phyloP scores from a whole-genome alignment of 2,329 filamentous ascomycete genomes.

The Pyrenochaeta sp. region DNA sequence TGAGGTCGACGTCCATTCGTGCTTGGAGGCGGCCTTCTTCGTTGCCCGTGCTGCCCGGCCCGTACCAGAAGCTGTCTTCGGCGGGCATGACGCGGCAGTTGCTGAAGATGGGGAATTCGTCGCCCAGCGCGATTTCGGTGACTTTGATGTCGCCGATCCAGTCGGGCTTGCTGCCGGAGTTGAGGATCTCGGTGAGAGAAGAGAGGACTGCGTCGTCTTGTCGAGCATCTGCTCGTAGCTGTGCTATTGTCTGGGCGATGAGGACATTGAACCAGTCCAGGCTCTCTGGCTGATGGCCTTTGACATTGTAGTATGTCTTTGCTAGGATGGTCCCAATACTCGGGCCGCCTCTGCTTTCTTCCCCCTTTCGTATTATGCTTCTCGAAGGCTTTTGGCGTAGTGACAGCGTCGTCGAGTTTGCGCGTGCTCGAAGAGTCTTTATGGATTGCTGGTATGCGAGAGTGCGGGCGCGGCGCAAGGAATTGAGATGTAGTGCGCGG shows the following conservation, averaged over 20 bases:
- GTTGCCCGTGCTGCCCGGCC: constrained; percentile 55
- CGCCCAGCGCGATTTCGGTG: constrained; percentile 90
- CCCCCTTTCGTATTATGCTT: constrained; percentile 55
- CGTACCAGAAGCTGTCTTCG: constrained; percentile 69
- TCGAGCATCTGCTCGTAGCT: constrained; percentile 90
- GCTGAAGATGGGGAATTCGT: constrained; percentile 98
- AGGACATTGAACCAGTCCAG: constrained; percentile 99
- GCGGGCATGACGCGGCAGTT: constrained; percentile 96
- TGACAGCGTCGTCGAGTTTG: constrained; percentile 41
- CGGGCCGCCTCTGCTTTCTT: constrained; percentile 62
- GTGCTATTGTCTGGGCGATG: constrained; percentile 93
- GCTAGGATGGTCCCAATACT: constrained; percentile 93
- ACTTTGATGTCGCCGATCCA: constrained; percentile 94
- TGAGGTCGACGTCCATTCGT: constrained; percentile 94
- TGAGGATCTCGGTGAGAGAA: constrained; percentile 83
- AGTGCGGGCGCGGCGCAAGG: constrained; percentile 75
- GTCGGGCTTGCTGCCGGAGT: constrained; percentile 84
- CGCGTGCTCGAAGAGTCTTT: constrained; percentile 38
- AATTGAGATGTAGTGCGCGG: constrained; percentile 76
- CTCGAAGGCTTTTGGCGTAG: constrained; percentile 48
- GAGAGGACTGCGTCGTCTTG: constrained; percentile 89
- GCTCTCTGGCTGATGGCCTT: constrained; percentile 94
- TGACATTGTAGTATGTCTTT: constrained; percentile 97
- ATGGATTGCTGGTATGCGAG: constrained; percentile 66
- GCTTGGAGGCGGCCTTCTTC: constrained; percentile 85